A percentile compares a stretch with the other conserved stretches of the same genome.
Conservation (phyloP, 2,329 filamentous ascomycete genomes). For the Fusarium palustre region DNA sequence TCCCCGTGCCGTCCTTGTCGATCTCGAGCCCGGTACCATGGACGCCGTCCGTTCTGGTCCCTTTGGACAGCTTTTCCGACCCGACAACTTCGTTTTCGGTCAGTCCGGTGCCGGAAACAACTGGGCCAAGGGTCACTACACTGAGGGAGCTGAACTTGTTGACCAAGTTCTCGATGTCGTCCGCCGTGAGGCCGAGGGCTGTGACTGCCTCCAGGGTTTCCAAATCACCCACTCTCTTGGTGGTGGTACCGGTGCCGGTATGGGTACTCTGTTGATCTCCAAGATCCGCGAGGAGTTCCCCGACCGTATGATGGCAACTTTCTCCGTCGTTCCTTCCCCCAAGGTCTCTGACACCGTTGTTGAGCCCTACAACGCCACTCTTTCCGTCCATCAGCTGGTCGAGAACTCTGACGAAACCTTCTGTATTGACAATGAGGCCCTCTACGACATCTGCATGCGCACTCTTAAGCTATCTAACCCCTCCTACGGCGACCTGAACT, state of each 20-base stretch:
- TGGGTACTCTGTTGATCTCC: conserved; percentile 99
- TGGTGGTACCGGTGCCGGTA: conserved; percentile 99
- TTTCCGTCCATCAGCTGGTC: conserved; percentile 98
- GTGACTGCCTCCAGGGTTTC: conserved; percentile 99
- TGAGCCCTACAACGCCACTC: conserved; percentile 99
- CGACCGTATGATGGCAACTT: conserved; percentile 99
- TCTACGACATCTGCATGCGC: conserved; percentile 99
- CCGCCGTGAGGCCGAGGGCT: conserved; percentile 97
- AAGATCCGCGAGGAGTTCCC: conserved; percentile 99
- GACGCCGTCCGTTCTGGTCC: conserved; percentile 98
- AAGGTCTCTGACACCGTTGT: conserved; percentile 99
- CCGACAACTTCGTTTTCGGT: conserved; percentile 99
- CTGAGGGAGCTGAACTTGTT: conserved; percentile 98
- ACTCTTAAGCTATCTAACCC: conserved; percentile 99
- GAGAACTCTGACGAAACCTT: conserved; percentile 99
- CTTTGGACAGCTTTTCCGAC: conserved; percentile 98
- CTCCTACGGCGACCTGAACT: conserved; percentile 99
- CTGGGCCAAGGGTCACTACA: conserved; percentile 99
- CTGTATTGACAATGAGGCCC: conserved; percentile 99
- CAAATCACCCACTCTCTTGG: conserved; percentile 99
- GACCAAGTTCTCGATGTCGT: conserved; percentile 99
- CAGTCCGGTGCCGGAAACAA: conserved; percentile 99
- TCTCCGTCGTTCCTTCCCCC: conserved; percentile 97
- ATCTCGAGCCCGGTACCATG: conserved; percentile 99
- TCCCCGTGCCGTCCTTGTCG: conserved; percentile 98